Evolutionary conservation across 2,329 filamentous ascomycete species (phyloP), one percentile per base, ranked within the genome.

Genomic region (Lecanosticta acicola): DNA sequence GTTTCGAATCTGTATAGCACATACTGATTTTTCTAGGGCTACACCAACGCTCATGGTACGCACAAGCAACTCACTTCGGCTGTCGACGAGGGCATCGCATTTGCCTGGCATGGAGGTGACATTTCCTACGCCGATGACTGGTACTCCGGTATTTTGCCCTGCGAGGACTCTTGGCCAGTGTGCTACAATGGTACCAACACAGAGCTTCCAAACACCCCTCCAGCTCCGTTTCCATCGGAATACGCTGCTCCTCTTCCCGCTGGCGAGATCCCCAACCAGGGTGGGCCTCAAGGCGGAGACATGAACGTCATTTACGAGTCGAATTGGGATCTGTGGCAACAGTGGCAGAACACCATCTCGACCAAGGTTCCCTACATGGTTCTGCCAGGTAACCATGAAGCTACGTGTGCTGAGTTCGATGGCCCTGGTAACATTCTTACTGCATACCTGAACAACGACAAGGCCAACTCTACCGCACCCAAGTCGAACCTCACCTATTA

Each of bases 71-170:
- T 77, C 11, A 57, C 55, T 29, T 53, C 68, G 32, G 69, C 65
- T 3, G 66, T 66, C 32, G 58, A 68, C n/a, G 66, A 73, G n/a
- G 71, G 69, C n/a, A 51, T 67, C 14, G 68, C 68, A 3, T 76
- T 77, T 53, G 70, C 69, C 19, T 77, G 74, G 74, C 74, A 77
- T 57, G 73, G 73, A 32, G 74, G 74, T 39, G 74, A 77, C 49
- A 62, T 76, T 45, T 68, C 63, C 41, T 77, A 77, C 47, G 73
- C 74, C 0, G 73, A 75, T 53, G 70, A 75, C 55, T 75, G 71
- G 72, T 74, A 69, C 41, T 68, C 65, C 11, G 73, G 74, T n/a
- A 73, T 76, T 42, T 58, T 76, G 14, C 67, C 73, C 11, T 77
- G 74, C 46, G 68, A 63, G 37, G 62, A 66, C 53, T 36, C 39